Base-by-base conservation (phyloP, 192 early-diverging fungal genomes). In the Linnemannia schmuckeri region DNA sequence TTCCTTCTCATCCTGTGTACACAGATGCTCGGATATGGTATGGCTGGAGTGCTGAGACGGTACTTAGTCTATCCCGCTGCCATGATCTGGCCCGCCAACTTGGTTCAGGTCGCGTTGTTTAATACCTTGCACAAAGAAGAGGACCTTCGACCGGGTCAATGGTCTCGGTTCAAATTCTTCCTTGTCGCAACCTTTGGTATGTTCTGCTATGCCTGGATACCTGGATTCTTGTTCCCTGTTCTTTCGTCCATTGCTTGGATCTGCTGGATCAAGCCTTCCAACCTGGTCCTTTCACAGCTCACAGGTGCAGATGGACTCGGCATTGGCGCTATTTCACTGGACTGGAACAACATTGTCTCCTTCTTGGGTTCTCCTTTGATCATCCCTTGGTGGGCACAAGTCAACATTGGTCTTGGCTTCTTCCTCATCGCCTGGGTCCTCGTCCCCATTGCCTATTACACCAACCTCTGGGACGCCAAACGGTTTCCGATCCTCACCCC, bases 51-150 rank as follows among this genome's bases (percentile, higher is more conserved):
- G 1, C 88, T 93, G 37, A 94, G 98, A 70, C 92, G 92, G 35
- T 97, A 94, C 87, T 89, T 98, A 12, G 97, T 98, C n/a, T 93
- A 95, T 72, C 97, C 96, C 27, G 87, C 94, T 12, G 90, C 92
- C 15, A 97, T 97, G 96, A 88, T 96, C 57, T 99, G 97, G 97
- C 97, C 97, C 4, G 78, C 92, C 4, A 94, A 91, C 42, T 91
- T 99, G 42, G 91, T 92, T n/a, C 88, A 89, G 52, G 90, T 89
- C 38, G 87, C 89, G 6, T 40, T 91, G 10, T 90, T 89, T 79
- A 91, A 89, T 77, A 90, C 92, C 2, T 63, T 89, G 24, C 88
- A 89, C 74, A 69, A 74, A 89, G 46, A 46, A 85, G 95, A 61
- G 80, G 86, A 71, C 81, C 89, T 81, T 54, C 92, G 8, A 87